Evolutionary conservation across 129 eudicot genomes (phyloP).

Genomic region (Apium graveolens): DNA sequence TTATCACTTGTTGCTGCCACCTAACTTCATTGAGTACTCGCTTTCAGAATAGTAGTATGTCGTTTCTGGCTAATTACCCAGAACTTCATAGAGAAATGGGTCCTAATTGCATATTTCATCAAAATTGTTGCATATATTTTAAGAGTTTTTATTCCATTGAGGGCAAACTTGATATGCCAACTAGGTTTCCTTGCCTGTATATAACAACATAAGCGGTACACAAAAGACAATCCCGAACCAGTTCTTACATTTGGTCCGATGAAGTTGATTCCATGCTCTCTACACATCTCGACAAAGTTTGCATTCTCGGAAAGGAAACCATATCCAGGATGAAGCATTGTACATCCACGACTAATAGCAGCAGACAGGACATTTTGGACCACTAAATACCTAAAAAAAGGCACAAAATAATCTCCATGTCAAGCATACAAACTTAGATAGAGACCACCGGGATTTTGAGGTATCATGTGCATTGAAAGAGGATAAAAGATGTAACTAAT

Average conservation of each 20-base stretch:
- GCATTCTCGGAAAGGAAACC: conserved; percentile 96
- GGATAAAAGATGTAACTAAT: background rate
- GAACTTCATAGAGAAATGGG: background rate
- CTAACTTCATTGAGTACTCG: background rate
- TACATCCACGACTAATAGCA: conserved; percentile 84
- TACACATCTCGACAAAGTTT: conserved; percentile 88
- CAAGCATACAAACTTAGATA: background rate
- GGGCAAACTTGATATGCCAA: background rate
- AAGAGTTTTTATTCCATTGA: background rate
- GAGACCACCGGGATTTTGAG: background rate
- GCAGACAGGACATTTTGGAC: conserved; percentile 83
- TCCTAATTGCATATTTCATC: background rate
- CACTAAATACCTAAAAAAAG: conserved; percentile 62
- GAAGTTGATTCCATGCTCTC: conserved; percentile 87
- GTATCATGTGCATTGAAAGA: background rate
- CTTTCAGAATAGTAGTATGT: background rate
- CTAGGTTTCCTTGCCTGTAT: background rate
- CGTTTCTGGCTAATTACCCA: background rate
- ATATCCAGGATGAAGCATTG: conserved; percentile 98
- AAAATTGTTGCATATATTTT: background rate
- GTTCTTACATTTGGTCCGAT: conserved; percentile 85
- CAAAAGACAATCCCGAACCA: background rate
- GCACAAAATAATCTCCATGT: background rate
- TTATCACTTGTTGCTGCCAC: background rate
- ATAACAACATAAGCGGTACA: background rate